A percentile compares a stretch with the other conserved stretches of the same genome.
Evolutionary conservation across 495 filamentous ascomycete species (phyloP).

Genomic region (Podospora tetraspora): DNA sequence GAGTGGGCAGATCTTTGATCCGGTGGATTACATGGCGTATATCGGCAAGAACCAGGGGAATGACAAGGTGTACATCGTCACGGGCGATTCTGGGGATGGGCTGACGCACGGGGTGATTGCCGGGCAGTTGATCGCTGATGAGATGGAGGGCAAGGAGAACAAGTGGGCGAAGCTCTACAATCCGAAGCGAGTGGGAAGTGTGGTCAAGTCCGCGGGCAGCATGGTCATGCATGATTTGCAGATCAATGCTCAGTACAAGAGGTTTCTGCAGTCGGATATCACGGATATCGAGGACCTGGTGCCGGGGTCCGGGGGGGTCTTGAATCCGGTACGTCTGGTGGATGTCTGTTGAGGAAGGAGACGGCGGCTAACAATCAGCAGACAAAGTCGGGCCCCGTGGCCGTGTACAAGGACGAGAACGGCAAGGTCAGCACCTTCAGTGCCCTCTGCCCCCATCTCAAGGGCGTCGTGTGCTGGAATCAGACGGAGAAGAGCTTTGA

Average conservation of each 20-base stretch:
- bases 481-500: conserved; percentile 51
- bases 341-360: neutral
- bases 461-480: conserved; percentile 55
- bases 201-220: conserved; percentile 33
- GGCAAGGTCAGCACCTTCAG: conserved; percentile 46
- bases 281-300: conserved; percentile 53
- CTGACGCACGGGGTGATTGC: conserved; percentile 54
- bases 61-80: conserved; percentile 48
- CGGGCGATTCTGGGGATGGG: conserved; percentile 56
- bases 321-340: conserved; percentile 35
- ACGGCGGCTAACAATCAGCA: conserved; percentile 8
- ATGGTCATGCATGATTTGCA: conserved; percentile 45
- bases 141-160: conserved; percentile 46
- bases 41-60: conserved; percentile 52
- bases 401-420: conserved; percentile 53
- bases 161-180: conserved; percentile 47
- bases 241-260: conserved; percentile 53
- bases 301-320: conserved; percentile 44
- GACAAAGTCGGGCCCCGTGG: conserved; percentile 38
- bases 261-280: conserved; percentile 50
- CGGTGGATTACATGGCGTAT: conserved; percentile 50
- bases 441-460: conserved; percentile 53
- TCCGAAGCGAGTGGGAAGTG: conserved; percentile 37
- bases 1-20: conserved; percentile 56
- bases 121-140: conserved; percentile 48